Conservation (phyloP, 148 eudicot species). For the Suaeda aralocaspica region DNA sequence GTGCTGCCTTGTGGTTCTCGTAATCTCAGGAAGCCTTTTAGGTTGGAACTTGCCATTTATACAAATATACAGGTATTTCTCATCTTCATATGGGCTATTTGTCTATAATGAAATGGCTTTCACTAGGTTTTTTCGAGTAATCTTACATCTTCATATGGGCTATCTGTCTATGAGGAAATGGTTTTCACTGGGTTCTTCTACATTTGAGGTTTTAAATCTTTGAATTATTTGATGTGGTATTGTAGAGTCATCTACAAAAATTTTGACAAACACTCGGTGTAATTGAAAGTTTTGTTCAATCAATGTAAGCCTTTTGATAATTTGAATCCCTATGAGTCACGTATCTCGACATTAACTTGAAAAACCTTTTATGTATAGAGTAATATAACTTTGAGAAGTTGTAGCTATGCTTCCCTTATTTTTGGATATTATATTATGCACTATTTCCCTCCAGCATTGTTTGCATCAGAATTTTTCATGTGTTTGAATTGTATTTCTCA, state of each 20-base stretch:
- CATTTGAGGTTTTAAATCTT: not conserved
- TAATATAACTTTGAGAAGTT: not conserved
- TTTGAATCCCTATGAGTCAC: not conserved
- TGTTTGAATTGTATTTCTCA: not conserved
- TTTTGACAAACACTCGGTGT: not conserved
- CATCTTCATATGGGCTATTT: no score
- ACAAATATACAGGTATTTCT: slow-evolving; percentile 50
- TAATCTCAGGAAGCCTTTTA: slow-evolving; percentile 64
- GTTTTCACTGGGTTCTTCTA: not conserved
- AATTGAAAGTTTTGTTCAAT: not conserved
- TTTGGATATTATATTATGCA: not conserved
- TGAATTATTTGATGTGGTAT: not conserved
- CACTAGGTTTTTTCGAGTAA: not conserved
- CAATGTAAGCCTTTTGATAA: not conserved
- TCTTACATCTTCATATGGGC: not conserved
- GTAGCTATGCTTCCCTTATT: not conserved
- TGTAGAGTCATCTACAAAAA: not conserved
- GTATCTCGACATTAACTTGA: not conserved
- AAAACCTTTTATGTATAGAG: not conserved
- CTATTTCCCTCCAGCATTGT: not conserved
- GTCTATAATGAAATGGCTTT: not conserved
- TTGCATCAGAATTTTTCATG: not conserved
- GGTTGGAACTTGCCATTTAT: slow-evolving; percentile 89
- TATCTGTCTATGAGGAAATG: not conserved
- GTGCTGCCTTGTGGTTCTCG: slow-evolving; percentile 85